Evolutionary conservation across 164 flowering plant species (phyloP).

Genomic region (Warburgia ugandensis): DNA sequence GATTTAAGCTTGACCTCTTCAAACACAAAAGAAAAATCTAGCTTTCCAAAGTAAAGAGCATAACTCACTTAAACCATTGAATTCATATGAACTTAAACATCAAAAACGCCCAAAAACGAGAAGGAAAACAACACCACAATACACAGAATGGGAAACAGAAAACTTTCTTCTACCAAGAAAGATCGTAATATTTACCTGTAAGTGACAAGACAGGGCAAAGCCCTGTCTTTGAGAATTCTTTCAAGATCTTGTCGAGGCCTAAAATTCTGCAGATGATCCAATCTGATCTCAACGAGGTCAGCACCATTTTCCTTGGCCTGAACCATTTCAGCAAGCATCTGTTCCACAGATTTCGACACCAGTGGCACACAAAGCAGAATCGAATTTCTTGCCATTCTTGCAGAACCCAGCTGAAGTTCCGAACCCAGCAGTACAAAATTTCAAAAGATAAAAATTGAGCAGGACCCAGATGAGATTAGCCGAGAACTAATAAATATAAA

Average conservation of each 20-base stretch:
- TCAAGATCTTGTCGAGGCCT: conserved; percentile 33
- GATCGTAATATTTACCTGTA: too few relatives aligned
- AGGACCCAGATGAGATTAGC: too few relatives aligned
- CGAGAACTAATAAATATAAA: too few relatives aligned
- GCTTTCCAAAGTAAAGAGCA: too few relatives aligned
- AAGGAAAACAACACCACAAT: not conserved
- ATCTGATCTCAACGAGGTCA: conserved; percentile 49
- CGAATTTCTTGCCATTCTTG: conserved; percentile 15
- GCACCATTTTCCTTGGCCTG: conserved; percentile 49
- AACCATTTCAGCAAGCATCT: conserved; percentile 38
- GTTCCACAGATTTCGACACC: conserved; percentile 37
- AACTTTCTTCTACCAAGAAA: not conserved
- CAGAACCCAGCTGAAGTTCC: too few relatives aligned
- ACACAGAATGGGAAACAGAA: not conserved
- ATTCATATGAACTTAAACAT: not conserved
- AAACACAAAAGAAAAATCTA: too few relatives aligned
- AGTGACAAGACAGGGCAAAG: conserved; percentile 29
- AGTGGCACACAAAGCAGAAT: conserved; percentile 46
- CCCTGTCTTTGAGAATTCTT: conserved; percentile 23
- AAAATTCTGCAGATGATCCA: conserved; percentile 34
- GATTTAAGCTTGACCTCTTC: too few relatives aligned
- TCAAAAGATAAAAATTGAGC: too few relatives aligned
- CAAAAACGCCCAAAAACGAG: not conserved
- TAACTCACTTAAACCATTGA: not conserved
- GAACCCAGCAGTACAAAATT: conserved; percentile 15